Base-by-base conservation (phyloP, 768 basidiomycete genomes). In the Tylopilus sp. region DNA sequence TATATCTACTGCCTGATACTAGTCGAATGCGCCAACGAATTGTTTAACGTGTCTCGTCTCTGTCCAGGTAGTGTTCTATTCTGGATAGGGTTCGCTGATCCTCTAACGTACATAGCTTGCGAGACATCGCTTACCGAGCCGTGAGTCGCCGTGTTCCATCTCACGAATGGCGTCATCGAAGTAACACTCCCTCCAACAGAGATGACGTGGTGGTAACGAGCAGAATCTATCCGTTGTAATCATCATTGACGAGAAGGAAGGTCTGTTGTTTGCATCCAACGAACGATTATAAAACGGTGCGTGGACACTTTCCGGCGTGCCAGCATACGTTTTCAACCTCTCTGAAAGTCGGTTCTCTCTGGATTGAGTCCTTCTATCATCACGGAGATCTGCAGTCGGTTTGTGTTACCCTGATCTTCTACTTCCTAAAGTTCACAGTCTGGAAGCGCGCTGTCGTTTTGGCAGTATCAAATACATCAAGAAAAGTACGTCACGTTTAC, bases 271-370 rank as follows among this genome's bases (percentile, higher is more conserved):
- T 93, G 17, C 86, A 88, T 61, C 91, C 91, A 0, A 85, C 89
- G 5, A 93, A 93, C 64, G 91, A 93, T 69, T 93, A 92, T 72
- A 93, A 92, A 74, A 93, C 91, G 45, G 91, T 87, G 70, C 76
- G 76, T 78, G 72, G 69, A 72, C 66, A 52, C 55, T 28, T 42
- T 21, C 42, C 50, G 36, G 30, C 29, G 19, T 49, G 50, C n/a
- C n/a, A n/a, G n/a, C n/a, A n/a, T 29, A 26, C 31, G 40, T 13
- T 28, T 21, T 55, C 57, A 45, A 54, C 22, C 40, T 36, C 22
- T 36, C 28, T 41, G 14, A 56, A 58, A 93, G 90, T 92, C 91
- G 19, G 91, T 93, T 53, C 74, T 93, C 42, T 91, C 91, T 25
- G 91, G 91, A 1, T 68, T 93, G 41, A 82, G 78, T 25, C 91